Evolutionary conservation across 352 stramenopile genomes (phyloP).

Genomic region (Salisapilia sapeloensis): DNA sequence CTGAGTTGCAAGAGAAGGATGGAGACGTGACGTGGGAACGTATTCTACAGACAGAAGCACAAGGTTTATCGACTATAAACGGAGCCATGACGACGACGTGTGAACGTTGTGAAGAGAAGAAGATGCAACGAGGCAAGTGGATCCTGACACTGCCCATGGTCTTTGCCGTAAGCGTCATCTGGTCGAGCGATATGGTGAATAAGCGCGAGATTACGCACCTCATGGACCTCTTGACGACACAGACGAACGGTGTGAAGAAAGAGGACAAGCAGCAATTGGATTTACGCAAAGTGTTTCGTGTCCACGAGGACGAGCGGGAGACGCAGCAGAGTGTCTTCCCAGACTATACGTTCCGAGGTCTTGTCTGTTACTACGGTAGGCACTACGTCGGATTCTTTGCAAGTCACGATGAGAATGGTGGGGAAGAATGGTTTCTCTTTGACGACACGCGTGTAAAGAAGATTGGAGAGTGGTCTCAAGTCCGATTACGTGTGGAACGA

Average conservation of each 20-base stretch:
- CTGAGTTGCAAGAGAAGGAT: conserved; percentile 3
- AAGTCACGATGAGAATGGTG: conserved; percentile 30
- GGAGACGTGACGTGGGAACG: conserved; percentile 26
- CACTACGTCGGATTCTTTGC: conserved; percentile 80
- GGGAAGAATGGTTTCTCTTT: conserved; percentile 66
- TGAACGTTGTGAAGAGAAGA: conserved; percentile 25
- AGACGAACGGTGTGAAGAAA: conserved; percentile 10
- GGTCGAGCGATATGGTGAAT: conserved; percentile 44
- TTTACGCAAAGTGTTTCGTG: conserved; percentile 44
- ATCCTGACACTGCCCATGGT: conserved; percentile 76
- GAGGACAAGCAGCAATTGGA: conserved; percentile 25
- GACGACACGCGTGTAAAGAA: conserved; percentile 70
- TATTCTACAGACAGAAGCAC: conserved; percentile 29
- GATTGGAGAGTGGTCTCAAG: conserved; percentile 54
- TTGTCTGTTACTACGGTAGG: conserved; percentile 75
- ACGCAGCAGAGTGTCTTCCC: conserved; percentile 7
- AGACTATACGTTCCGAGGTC: conserved; percentile 52
- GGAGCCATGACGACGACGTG: conserved; percentile 11
- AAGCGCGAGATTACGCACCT: conserved; percentile 51
- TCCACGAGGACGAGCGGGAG: conserved; percentile 17
- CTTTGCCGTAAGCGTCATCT: conserved; percentile 71
- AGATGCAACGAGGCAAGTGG: conserved; percentile 38
- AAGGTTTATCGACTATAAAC: conserved; percentile 15
- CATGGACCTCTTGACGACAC: conserved; percentile 45
- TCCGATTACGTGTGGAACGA: conserved; percentile 49